These are phyloP conservation scores for Amborella trichopoda DNA, from an alignment of 164 flowering plant species.

Conservation along the genomic window DNA sequence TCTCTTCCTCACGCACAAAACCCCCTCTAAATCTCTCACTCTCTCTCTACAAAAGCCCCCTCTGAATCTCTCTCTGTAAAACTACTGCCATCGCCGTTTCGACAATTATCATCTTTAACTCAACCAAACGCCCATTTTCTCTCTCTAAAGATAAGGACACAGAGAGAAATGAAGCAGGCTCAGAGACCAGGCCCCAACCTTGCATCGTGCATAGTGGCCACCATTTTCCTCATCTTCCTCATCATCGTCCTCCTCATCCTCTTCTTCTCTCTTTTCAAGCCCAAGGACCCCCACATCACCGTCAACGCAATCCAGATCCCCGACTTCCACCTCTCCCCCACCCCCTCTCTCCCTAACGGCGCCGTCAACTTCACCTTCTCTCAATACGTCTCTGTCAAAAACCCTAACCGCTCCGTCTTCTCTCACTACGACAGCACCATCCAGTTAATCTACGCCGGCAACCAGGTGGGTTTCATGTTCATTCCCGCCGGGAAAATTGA, in stretches of 20 bases:
- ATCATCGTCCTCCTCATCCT: constrained; percentile 42
- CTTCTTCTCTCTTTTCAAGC: constrained; percentile 85
- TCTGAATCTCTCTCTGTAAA: too few relatives aligned
- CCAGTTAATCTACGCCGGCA: constrained; percentile 70
- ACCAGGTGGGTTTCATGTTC: constrained; percentile 83
- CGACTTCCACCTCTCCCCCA: too few relatives aligned
- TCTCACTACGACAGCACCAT: constrained; percentile 84
- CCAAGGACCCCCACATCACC: constrained; percentile 54
- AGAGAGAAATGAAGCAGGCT: not conserved
- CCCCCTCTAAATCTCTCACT: too few relatives aligned
- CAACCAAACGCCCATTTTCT: too few relatives aligned
- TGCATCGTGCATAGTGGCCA: constrained; percentile 82
- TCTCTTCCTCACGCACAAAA: too few relatives aligned
- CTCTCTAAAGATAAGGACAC: too few relatives aligned
- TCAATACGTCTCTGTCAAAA: constrained; percentile 58
- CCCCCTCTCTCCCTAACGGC: constrained; percentile 50
- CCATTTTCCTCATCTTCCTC: constrained; percentile 62
- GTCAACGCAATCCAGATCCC: constrained; percentile 72
- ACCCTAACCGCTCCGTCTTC: constrained; percentile 65
- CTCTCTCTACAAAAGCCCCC: too few relatives aligned
- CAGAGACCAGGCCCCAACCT: constrained; percentile 40
- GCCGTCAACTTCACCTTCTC: constrained; percentile 82
- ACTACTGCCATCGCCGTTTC: too few relatives aligned
- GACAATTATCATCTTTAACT: too few relatives aligned
- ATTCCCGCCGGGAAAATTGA: constrained; percentile 83